Evolutionary conservation across 2,329 filamentous ascomycete genomes (phyloP).

Genomic region (Fusarium napiforme): DNA sequence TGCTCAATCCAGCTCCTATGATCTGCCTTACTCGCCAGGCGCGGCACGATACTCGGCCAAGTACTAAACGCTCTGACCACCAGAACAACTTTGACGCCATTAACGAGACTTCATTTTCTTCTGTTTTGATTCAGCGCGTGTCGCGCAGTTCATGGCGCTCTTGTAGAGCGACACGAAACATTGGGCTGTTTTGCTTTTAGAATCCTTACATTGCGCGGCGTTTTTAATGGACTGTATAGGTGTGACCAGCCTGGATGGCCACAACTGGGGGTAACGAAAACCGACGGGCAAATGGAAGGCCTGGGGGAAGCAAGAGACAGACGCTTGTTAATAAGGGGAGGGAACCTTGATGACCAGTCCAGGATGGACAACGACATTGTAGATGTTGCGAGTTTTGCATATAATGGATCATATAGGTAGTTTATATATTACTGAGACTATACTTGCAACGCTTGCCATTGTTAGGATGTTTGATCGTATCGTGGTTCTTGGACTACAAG

Average conservation of each 20-base stretch:
- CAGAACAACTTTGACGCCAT: constrained; percentile 20
- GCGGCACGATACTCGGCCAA: constrained; percentile 58
- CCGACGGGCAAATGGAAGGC: constrained; percentile 10
- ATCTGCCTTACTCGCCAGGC: constrained; percentile 61
- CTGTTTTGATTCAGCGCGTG: constrained; percentile 24
- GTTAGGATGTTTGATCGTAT: not conserved
- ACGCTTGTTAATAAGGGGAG: constrained; percentile 28
- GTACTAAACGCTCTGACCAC: constrained; percentile 50
- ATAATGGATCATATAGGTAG: constrained; percentile 32
- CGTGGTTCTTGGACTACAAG: not conserved
- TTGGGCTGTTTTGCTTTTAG: constrained; percentile 20
- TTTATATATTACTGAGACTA: constrained; percentile 22
- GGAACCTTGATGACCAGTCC: not conserved
- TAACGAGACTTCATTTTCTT: constrained; percentile 34
- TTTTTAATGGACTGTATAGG: constrained; percentile 32
- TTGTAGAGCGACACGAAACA: constrained; percentile 1
- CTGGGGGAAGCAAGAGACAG: constrained; percentile 7
- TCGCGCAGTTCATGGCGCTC: constrained; percentile 11
- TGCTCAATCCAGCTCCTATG: constrained; percentile 65
- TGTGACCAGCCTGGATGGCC: constrained; percentile 5
- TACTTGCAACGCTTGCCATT: not conserved
- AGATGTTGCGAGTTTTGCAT: constrained; percentile 24
- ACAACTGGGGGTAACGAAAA: constrained; percentile 19
- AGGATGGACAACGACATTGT: constrained; percentile 9
- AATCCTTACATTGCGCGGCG: constrained; percentile 39